phyloP scores from a whole-genome alignment of 176 grass and related monocot genomes.

The Lolium rigidum region DNA sequence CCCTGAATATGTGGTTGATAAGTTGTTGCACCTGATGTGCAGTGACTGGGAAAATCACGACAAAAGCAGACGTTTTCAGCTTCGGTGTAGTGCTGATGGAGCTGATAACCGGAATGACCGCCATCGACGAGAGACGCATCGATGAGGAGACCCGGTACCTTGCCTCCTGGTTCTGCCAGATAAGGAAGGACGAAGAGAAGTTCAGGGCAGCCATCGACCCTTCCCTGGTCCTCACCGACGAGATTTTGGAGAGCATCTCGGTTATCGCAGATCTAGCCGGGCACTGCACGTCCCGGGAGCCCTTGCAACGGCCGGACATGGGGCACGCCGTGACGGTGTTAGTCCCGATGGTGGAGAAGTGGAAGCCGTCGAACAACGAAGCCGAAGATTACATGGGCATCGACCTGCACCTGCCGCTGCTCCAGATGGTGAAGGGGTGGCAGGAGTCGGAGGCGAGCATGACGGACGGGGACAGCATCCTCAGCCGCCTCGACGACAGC shows the following conservation, averaged over 20 bases:
- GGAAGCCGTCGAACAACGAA: conserved; percentile 82
- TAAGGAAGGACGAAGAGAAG: conserved; percentile 69
- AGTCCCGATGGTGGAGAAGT: conserved; percentile 85
- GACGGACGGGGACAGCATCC: conserved; percentile 64
- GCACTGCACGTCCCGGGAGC: conserved; percentile 81
- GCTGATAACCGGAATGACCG: conserved; percentile 81
- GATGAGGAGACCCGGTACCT: conserved; percentile 87
- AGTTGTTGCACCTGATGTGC: conserved; percentile 34
- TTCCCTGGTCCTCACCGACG: conserved; percentile 58
- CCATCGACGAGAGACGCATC: conserved; percentile 73
- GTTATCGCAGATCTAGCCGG: conserved; percentile 80
- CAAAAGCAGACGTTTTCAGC: conserved; percentile 95
- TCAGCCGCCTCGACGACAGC: conserved; percentile 73
- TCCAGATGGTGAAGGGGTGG: conserved; percentile 96
- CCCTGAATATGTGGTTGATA: conserved; percentile 11
- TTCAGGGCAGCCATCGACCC: conserved; percentile 73
- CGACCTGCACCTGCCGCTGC: conserved; percentile 70
- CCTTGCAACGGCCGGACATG: conserved; percentile 84
- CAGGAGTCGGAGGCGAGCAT: conserved; percentile 75
- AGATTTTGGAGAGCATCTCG: conserved; percentile 72
- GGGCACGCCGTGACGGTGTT: conserved; percentile 80
- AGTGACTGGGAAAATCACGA: conserved; percentile 97
- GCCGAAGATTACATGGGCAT: conserved; percentile 88
- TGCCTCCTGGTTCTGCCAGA: conserved; percentile 77
- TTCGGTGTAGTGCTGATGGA: conserved; percentile 97